Conservation (phyloP, 129 eudicot species). For the Glebionis coronaria region DNA sequence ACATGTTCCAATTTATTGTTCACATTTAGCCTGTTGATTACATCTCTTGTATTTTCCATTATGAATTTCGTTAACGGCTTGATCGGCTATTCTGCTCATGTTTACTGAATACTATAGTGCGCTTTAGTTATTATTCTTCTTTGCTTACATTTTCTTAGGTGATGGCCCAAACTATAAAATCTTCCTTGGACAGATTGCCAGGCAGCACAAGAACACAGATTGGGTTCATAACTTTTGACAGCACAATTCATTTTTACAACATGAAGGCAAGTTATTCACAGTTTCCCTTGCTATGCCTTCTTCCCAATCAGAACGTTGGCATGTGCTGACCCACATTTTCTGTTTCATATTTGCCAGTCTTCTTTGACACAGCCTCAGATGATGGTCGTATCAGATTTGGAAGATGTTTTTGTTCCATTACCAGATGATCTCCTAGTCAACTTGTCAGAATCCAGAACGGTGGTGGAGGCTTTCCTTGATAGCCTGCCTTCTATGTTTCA, state of each 20-base stretch:
- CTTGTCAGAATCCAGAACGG: slow-evolving; percentile 91
- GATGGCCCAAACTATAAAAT: slow-evolving; percentile 88
- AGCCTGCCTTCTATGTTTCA: slow-evolving; percentile 95
- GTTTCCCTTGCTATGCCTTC: not conserved
- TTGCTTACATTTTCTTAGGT: slow-evolving; percentile 47
- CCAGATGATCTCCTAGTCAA: slow-evolving; percentile 99
- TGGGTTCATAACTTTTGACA: slow-evolving; percentile 94
- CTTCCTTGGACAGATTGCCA: slow-evolving; percentile 83
- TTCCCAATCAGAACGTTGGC: not conserved
- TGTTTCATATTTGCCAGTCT: slow-evolving; percentile 63
- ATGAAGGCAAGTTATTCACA: slow-evolving; percentile 70
- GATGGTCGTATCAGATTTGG: slow-evolving; percentile 99
- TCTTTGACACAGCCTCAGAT: slow-evolving; percentile 93
- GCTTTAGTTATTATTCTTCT: slow-evolving; percentile 14
- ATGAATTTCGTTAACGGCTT: slow-evolving; percentile 7
- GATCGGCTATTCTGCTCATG: slow-evolving; percentile 4
- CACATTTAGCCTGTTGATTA: slow-evolving; percentile 5
- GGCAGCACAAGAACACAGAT: slow-evolving; percentile 91
- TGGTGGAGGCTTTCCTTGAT: slow-evolving; percentile 90
- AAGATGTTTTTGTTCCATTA: slow-evolving; percentile 87
- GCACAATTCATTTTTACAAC: slow-evolving; percentile 88
- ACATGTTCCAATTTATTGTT: not conserved
- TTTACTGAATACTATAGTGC: slow-evolving; percentile 7
- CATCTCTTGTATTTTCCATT: not conserved
- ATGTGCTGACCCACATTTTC: slow-evolving; percentile 20